Conservation (phyloP, 2,329 filamentous ascomycete species). For the Simplicillium aogashimaense region DNA sequence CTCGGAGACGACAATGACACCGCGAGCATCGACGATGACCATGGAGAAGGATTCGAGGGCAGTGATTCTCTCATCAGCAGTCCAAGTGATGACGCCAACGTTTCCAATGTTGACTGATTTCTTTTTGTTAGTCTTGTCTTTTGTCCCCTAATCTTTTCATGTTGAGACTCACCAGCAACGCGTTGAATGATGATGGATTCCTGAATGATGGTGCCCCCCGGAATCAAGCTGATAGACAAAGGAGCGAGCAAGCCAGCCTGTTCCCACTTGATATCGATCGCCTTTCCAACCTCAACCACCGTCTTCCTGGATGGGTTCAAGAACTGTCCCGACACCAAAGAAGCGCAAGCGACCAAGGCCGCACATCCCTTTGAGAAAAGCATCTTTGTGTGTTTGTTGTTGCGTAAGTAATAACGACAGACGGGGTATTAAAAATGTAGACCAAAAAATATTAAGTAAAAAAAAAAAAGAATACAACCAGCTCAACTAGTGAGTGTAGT, state of each 20-base stretch:
- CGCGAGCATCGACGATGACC: slow-evolving; percentile 11
- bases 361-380: slow-evolving; percentile 1
- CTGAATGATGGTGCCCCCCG: slow-evolving; percentile 7
- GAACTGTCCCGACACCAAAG: slow-evolving; percentile 3
- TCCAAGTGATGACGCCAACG: slow-evolving; percentile 11
- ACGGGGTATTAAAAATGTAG: too few relatives aligned
- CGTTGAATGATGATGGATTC: slow-evolving; percentile 11
- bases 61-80: slow-evolving; percentile 10
- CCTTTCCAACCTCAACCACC: slow-evolving; percentile 6
- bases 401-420: too few relatives aligned
- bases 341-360: slow-evolving; percentile 3
- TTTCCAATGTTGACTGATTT: slow-evolving; percentile 12
- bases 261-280: slow-evolving; percentile 11
- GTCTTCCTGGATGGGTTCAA: slow-evolving; percentile 6
- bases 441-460: slow-evolving; percentile 2
- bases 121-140: not conserved
- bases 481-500: slow-evolving; percentile 7
- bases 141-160: not conserved
- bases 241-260: slow-evolving; percentile 11
- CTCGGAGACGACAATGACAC: slow-evolving; percentile 7
- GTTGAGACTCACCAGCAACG: slow-evolving; percentile 9
- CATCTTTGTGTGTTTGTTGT: not conserved
- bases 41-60: slow-evolving; percentile 12
- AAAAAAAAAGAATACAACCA: slow-evolving; percentile 6
- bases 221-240: slow-evolving; percentile 12